phyloP scores from a whole-genome alignment of 768 basidiomycete species.

The Lentinula detonsa region DNA sequence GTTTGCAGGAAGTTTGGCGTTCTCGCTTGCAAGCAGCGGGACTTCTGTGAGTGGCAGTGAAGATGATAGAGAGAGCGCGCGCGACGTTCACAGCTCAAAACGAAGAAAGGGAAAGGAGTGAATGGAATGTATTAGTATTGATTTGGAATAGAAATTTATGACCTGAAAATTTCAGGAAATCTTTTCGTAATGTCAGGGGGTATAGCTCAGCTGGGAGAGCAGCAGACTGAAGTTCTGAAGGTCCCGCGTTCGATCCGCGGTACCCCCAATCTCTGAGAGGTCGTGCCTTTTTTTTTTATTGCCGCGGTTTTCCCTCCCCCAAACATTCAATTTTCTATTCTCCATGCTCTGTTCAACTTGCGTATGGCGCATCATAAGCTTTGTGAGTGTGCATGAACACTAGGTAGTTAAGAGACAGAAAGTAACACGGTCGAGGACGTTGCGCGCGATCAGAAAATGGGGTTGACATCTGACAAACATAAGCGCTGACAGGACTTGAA shows the following conservation, averaged over 20 bases:
- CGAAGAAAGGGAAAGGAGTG: not conserved
- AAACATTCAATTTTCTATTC: no score
- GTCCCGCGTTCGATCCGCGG: constrained; percentile 54
- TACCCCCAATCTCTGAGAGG: constrained; percentile 29
- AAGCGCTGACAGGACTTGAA: not conserved
- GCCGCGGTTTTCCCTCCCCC: no score
- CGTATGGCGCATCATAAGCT: no score
- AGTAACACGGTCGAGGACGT: no score
- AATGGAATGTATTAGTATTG: not conserved
- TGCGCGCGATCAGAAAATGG: not conserved
- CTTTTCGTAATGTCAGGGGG: constrained; percentile 9
- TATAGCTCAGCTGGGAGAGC: constrained; percentile 24
- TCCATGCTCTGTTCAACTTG: no score
- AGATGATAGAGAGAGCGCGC: not conserved
- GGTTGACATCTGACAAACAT: not conserved
- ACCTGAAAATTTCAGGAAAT: no score
- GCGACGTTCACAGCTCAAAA: not conserved
- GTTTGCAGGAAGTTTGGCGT: constrained; percentile 60
- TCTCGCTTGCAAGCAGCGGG: constrained; percentile 16
- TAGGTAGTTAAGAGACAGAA: no score
- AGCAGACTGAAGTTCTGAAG: constrained; percentile 33
- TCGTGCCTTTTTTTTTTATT: no score
- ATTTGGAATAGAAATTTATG: no score
- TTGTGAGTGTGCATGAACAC: no score
- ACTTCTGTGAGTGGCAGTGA: not conserved